phyloP scores from a whole-genome alignment of 2,329 filamentous ascomycete genomes.

The Fusarium sp. region DNA sequence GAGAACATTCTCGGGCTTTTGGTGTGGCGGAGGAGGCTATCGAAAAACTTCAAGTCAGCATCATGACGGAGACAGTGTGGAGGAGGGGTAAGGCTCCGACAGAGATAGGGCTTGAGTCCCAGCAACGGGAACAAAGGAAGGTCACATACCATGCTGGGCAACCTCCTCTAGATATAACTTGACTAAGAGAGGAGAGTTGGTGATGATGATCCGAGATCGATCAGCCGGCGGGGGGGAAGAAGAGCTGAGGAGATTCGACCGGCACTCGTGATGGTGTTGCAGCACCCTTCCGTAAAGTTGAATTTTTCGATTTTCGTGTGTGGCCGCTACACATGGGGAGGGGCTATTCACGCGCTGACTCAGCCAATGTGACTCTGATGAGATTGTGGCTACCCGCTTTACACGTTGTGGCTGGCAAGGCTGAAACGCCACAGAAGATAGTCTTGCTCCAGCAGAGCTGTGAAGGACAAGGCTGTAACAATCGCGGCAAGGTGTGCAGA shows the following conservation, averaged over 20 bases:
- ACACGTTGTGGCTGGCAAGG: neutral
- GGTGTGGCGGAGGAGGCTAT: constrained; percentile 94
- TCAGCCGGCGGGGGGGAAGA: constrained; percentile 51
- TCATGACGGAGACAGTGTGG: constrained; percentile 40
- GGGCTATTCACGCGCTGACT: constrained; percentile 51
- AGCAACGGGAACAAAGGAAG: constrained; percentile 29
- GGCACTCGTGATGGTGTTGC: constrained; percentile 55
- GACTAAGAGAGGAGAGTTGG: constrained; percentile 53
- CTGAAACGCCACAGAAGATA: constrained; percentile 1
- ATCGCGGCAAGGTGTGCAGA: neutral
- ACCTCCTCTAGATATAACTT: constrained; percentile 59
- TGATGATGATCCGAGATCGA: constrained; percentile 51
- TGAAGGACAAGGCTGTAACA: neutral
- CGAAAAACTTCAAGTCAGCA: constrained; percentile 43
- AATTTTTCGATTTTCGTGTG: constrained; percentile 61
- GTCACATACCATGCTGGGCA: constrained; percentile 62
- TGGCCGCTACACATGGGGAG: constrained; percentile 56
- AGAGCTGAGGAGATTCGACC: constrained; percentile 51
- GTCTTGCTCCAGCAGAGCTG: neutral
- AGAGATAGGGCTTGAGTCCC: constrained; percentile 28
- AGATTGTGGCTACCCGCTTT: constrained; percentile 26
- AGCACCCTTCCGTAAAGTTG: constrained; percentile 44
- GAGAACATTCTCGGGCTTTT: constrained; percentile 98
- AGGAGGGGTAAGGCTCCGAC: constrained; percentile 45
- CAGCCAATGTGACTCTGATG: constrained; percentile 30